Base-by-base conservation (phyloP, 139 green algal genomes). In the Chlamydomonas sphaeroides region DNA sequence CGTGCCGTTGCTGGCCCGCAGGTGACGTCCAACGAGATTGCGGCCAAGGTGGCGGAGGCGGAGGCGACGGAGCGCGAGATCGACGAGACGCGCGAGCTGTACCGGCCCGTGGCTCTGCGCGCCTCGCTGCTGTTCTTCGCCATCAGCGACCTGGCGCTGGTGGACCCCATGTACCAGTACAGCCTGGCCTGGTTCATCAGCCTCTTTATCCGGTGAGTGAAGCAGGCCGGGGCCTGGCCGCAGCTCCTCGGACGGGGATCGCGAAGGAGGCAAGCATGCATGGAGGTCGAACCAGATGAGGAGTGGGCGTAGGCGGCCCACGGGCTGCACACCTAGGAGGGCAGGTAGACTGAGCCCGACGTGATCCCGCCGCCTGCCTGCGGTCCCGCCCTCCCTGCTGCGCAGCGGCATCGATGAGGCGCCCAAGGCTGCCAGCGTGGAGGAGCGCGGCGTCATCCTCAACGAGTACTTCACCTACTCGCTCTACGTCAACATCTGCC, bases 111-210 rank as follows among this genome's bases (percentile, higher is more conserved):
- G 66, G 93, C 93, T 32, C 68, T 90, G 35, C 88, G 93, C 59
- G 86, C 93, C 30, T 91, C 79, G 17, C 81, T 95, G 33, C 90
- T 96, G 48, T 96, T 96, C 86, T 96, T 96, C 88, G 95, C 92
- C 86, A 96, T 96, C 84, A 86, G 75, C 42, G 92, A 96, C 83
- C 85, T 96, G n/a, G 91, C 91, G 28, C 59, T 88, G 62, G 90
- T 96, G 38, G 93, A 96, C 82, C 93, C 93, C 68, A 96, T 96
- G 93, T 96, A 96, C 87, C 93, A 96, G 88, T 95, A 95, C 87
- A 89, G 71, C 38, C 86, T 95, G 23, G 65, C 88, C 7, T 88
- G 83, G 83, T 87, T 87, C 66, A 78, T 84, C 63, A 39, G 56
- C 45, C 83, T 87, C 8, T 87, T 87, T 48, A 42, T 87, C 23